Evolutionary conservation across 106 monocot genomes (phyloP).

Genomic region (Platanthera guangdongensis): DNA sequence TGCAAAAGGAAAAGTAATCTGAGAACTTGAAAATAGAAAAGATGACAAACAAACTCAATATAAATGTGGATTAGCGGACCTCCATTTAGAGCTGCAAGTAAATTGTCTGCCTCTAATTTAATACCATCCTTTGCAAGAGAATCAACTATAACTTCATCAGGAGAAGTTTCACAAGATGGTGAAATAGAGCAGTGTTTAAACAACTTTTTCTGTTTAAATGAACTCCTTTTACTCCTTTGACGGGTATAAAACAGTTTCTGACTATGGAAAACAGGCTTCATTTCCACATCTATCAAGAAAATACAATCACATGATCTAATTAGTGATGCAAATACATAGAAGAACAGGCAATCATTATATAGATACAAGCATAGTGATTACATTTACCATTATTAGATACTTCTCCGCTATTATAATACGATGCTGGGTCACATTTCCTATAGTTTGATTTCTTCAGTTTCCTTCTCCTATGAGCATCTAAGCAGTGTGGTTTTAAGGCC

Average conservation of each 20-base stretch:
- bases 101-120: slow-evolving; percentile 19
- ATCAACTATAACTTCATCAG: background rate
- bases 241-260: slow-evolving; percentile 69
- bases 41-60: background rate
- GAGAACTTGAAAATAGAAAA: background rate
- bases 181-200: slow-evolving; percentile 27
- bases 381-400: slow-evolving; percentile 28
- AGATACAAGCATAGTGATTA: background rate
- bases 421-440: slow-evolving; percentile 35
- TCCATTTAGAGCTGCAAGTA: slow-evolving; percentile 14
- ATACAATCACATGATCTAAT: slow-evolving; percentile 1
- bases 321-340: background rate
- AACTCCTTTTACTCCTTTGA: slow-evolving; percentile 48
- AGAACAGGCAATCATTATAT: background rate
- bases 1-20: background rate
- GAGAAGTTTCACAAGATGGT: slow-evolving; percentile 8
- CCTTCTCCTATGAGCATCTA: slow-evolving; percentile 47
- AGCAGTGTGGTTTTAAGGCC: slow-evolving; percentile 25
- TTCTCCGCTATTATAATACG: slow-evolving; percentile 26
- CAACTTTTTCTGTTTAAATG: slow-evolving; percentile 58
- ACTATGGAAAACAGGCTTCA: slow-evolving; percentile 34
- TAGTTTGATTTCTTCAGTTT: slow-evolving; percentile 48
- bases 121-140: slow-evolving; percentile 14
- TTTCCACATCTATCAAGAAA: slow-evolving; percentile 30
- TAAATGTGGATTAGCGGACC: slow-evolving; percentile 4